Evolutionary conservation across 352 stramenopile genomes (phyloP).

Genomic region (Lagenidium giganteum): DNA sequence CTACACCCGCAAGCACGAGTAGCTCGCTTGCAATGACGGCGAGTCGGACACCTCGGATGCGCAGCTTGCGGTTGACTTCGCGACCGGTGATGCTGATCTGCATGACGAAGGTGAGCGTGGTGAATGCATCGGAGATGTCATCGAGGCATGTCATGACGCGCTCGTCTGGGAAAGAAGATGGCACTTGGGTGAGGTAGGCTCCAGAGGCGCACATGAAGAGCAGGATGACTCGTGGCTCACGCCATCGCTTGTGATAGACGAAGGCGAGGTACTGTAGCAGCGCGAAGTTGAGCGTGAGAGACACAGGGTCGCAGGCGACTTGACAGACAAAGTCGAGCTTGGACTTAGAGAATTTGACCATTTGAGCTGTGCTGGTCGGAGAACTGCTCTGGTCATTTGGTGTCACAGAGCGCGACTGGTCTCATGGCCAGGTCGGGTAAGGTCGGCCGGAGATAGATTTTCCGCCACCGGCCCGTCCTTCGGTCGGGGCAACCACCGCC

Average conservation of each 20-base stretch:
- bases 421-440: no score
- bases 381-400: no score
- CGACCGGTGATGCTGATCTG: constrained; percentile 29
- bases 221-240: neutral
- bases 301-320: constrained; percentile 1
- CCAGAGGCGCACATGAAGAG: constrained; percentile 6
- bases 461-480: no score
- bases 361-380: no score
- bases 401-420: no score
- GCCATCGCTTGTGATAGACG: constrained; percentile 6
- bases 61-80: constrained; percentile 20
- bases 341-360: no score
- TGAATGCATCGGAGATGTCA: constrained; percentile 12
- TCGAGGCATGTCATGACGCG: constrained; percentile 10
- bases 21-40: constrained; percentile 16
- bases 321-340: constrained; percentile 5
- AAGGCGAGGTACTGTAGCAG: constrained; percentile 12
- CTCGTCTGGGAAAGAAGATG: constrained; percentile 5
- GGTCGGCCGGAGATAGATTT: no score
- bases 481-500: no score
- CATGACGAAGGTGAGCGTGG: constrained; percentile 11
- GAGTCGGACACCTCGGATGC: constrained; percentile 18
- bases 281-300: constrained; percentile 13
- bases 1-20: neutral
- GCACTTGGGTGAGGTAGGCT: constrained; percentile 6